Conservation (phyloP, 2,329 filamentous ascomycete genomes). For the Tolypocladium sp. region DNA sequence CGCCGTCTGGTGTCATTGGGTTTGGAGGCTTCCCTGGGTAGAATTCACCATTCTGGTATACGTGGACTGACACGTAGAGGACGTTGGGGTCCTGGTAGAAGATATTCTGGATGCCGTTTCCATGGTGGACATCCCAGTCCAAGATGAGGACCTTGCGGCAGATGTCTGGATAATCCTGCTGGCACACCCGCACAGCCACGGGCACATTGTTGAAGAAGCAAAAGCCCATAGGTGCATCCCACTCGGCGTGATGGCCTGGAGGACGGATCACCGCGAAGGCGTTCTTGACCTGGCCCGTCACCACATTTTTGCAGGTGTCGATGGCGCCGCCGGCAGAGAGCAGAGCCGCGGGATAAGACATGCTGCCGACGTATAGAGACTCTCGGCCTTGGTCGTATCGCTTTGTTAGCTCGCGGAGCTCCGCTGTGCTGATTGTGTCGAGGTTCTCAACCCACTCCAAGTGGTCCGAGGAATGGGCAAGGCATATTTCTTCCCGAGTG, state of each 20-base stretch:
- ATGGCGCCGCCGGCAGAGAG: slow-evolving; percentile 89
- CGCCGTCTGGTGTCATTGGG: slow-evolving; percentile 48
- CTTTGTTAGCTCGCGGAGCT: slow-evolving; percentile 59
- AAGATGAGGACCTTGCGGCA: slow-evolving; percentile 89
- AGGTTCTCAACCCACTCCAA: slow-evolving; percentile 65
- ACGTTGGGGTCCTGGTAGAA: slow-evolving; percentile 94
- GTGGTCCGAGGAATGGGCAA: slow-evolving; percentile 71
- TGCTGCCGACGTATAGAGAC: slow-evolving; percentile 74
- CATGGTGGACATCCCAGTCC: slow-evolving; percentile 78
- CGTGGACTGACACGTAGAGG: slow-evolving; percentile 90
- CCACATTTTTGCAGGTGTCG: slow-evolving; percentile 89
- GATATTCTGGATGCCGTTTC: slow-evolving; percentile 92
- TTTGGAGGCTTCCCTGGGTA: slow-evolving; percentile 65
- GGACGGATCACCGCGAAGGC: slow-evolving; percentile 92
- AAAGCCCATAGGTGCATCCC: slow-evolving; percentile 79
- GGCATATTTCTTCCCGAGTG: slow-evolving; percentile 67
- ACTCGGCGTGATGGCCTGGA: slow-evolving; percentile 91
- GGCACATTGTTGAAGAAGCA: slow-evolving; percentile 98
- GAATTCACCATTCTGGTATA: slow-evolving; percentile 74
- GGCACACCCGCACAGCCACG: slow-evolving; percentile 82
- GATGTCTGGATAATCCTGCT: slow-evolving; percentile 65
- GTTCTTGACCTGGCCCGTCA: slow-evolving; percentile 77
- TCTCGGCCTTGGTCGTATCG: slow-evolving; percentile 55
- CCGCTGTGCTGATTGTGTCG: slow-evolving; percentile 43
- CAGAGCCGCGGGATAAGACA: slow-evolving; percentile 72